A percentile compares a stretch with the other conserved stretches of the same genome.
These are phyloP conservation scores for Puccinia horiana DNA, from an alignment of 1,284 basidiomycete species.

Conservation along the genomic window DNA sequence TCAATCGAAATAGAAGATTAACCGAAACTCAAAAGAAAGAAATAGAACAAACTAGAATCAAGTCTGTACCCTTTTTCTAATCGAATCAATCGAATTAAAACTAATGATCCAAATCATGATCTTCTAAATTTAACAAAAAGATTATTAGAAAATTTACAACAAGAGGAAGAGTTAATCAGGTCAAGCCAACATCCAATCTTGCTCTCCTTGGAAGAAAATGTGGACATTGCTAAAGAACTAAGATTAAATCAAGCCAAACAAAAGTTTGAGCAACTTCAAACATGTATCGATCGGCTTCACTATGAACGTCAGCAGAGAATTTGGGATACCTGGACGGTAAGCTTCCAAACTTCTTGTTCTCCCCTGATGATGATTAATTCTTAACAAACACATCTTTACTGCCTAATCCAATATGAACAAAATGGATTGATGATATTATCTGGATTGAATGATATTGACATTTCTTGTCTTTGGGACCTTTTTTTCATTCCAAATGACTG, in stretches of 20 bases:
- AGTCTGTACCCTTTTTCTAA: not conserved
- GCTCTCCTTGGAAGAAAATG: conserved; percentile 28
- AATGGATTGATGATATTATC: no score
- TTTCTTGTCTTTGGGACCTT: not conserved
- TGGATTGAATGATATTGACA: not conserved
- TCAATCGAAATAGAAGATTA: conserved; percentile 25
- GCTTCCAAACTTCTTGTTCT: not conserved
- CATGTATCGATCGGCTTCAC: not conserved
- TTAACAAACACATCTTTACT: no score
- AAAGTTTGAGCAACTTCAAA: conserved; percentile 19
- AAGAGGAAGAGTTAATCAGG: conserved; percentile 31
- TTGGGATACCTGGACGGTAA: conserved; percentile 37
- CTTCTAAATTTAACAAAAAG: not conserved
- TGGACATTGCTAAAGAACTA: conserved; percentile 3
- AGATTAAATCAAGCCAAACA: conserved; percentile 22
- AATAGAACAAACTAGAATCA: conserved; percentile 29
- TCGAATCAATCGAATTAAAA: not conserved
- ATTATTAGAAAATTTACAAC: conserved; percentile 34
- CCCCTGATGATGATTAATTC: no score
- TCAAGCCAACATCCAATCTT: conserved; percentile 27
- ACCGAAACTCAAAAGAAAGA: conserved; percentile 34
- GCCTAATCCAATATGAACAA: not conserved
- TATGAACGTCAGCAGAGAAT: conserved; percentile 33
- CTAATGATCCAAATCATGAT: not conserved
- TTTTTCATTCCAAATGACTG: not conserved